These are phyloP conservation scores for Penicillium sp. DNA, from an alignment of 2,329 filamentous ascomycete species.

Conservation along the genomic window DNA sequence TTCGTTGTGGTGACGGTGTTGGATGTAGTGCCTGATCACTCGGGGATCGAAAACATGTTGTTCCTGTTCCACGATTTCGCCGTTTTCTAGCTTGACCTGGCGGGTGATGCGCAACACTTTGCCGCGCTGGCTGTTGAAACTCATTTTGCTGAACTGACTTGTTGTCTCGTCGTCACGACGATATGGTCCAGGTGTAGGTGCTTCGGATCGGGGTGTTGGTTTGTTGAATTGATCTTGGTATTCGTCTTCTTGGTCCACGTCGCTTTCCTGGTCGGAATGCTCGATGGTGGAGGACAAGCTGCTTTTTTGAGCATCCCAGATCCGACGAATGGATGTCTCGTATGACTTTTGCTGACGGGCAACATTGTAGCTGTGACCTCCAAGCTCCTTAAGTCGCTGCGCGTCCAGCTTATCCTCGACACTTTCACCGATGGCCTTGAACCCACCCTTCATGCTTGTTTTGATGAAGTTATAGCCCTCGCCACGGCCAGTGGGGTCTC, in stretches of 20 bases:
- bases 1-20: constrained; percentile 69
- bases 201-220: constrained; percentile 66
- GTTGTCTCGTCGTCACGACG: constrained; percentile 71
- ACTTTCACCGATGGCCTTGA: constrained; percentile 84
- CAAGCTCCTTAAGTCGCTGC: constrained; percentile 65
- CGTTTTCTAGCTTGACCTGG: constrained; percentile 61
- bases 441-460: constrained; percentile 98
- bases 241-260: constrained; percentile 56
- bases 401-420: constrained; percentile 84
- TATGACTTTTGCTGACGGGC: constrained; percentile 91
- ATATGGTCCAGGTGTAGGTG: constrained; percentile 57
- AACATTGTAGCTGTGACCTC: constrained; percentile 96
- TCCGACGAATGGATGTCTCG: constrained; percentile 83
- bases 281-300: constrained; percentile 73
- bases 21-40: constrained; percentile 86
- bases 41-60: constrained; percentile 73
- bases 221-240: constrained; percentile 46
- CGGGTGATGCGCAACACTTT: constrained; percentile 74
- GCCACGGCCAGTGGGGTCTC: constrained; percentile 89
- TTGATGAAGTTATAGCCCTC: constrained; percentile 96
- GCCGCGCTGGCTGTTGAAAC: constrained; percentile 66
- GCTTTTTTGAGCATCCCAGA: constrained; percentile 85
- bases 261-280: constrained; percentile 71
- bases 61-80: constrained; percentile 61
- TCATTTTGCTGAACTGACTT: constrained; percentile 74